Evolutionary conservation across 2,329 filamentous ascomycete species (phyloP).

Genomic region (Cadophora malorum): DNA sequence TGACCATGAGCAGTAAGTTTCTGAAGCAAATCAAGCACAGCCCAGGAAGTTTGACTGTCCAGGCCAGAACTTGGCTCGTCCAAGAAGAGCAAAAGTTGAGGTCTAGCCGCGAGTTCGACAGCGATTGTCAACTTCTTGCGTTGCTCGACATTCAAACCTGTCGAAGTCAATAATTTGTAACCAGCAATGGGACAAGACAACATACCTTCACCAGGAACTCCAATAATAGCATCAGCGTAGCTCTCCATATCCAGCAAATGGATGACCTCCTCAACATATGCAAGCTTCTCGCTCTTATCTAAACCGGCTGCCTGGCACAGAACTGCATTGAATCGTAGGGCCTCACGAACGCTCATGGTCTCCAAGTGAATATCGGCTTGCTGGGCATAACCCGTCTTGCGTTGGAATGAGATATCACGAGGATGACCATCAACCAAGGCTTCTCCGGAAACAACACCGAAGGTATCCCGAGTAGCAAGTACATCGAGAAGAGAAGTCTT

Average conservation of each 20-base stretch:
- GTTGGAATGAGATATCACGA: conserved; percentile 73
- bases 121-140: conserved; percentile 85
- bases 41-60: conserved; percentile 91
- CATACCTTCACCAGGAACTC: conserved; percentile 76
- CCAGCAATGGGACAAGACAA: neutral
- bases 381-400: conserved; percentile 89
- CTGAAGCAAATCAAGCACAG: conserved; percentile 85
- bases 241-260: conserved; percentile 87
- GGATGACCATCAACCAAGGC: conserved; percentile 55
- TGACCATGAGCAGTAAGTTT: conserved; percentile 87
- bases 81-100: conserved; percentile 84
- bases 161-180: neutral
- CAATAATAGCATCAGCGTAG: conserved; percentile 88
- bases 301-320: conserved; percentile 78
- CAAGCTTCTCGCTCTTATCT: conserved; percentile 78
- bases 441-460: conserved; percentile 85
- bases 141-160: conserved; percentile 68
- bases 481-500: conserved; percentile 86
- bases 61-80: conserved; percentile 96
- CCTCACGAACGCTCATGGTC: conserved; percentile 86
- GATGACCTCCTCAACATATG: conserved; percentile 91
- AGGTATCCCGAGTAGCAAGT: conserved; percentile 77
- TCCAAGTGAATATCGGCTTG: conserved; percentile 88
- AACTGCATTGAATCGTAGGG: conserved; percentile 81
- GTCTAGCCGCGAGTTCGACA: conserved; percentile 90